Evolutionary conservation across 345 rosid species (phyloP), one percentile per base, ranked within the genome.

Genomic region (Angophora floribunda): DNA sequence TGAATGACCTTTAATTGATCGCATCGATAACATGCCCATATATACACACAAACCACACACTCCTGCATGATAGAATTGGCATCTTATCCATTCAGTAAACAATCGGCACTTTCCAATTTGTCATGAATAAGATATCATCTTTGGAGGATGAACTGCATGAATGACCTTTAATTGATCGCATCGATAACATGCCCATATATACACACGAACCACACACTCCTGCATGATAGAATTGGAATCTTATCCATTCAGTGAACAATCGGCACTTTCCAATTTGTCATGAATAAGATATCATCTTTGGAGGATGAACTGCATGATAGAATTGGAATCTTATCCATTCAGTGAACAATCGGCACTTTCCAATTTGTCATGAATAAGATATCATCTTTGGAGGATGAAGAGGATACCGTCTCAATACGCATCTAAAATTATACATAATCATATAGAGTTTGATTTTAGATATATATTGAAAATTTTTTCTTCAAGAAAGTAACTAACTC

Each of bases 321-420:
- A n/a, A 57, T 57, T 24, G n/a, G 28, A 6, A 24, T 57, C n/a
- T 13, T 57, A 24, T 57, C n/a, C 63, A 8, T 57, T 57, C 0
- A 53, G 57, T 1, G 24, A 3, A 53, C 24, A 0, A 53, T 1
- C 4, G 4, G 2, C 24, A 53, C 19, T 0, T 57, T 57, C 9
- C 13, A 4, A 57, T 2, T 57, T 57, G 22, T 57, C 63, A 22
- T 1, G 3, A 57, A 26, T 22, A 24, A 57, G 12, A 57, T 57
- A 24, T 9, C n/a, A 57, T 57, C n/a, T 57, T 57, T 57, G 22
- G 63, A 24, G 10, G 10, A 7, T 57, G 28, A 57, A 57, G 24
- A 57, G 13, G 0, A 57, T 0, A 57, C 11, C 28, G 11, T 57
- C 63, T 57, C 3, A 10, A 24, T 57, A 57, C 0, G 0, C n/a